phyloP scores from a whole-genome alignment of 2,329 filamentous ascomycete species.

The Diplodia corticola region DNA sequence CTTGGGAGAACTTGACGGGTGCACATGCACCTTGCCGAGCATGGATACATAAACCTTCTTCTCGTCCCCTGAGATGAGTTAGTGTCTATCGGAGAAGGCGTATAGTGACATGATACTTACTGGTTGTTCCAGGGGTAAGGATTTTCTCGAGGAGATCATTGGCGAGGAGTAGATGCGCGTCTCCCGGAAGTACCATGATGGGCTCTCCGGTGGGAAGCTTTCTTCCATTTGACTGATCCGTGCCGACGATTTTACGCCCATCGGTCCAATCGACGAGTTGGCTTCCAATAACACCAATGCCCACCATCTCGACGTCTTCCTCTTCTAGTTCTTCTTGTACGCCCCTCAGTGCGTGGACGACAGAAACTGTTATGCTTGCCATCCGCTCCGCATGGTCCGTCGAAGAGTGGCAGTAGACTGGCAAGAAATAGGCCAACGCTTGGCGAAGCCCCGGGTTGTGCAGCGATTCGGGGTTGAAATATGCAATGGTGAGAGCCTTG shows the following conservation, averaged over 20 bases:
- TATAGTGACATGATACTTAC: conserved; percentile 49
- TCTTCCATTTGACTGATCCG: conserved; percentile 50
- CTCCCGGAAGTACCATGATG: conserved; percentile 64
- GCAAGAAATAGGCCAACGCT: conserved; percentile 88
- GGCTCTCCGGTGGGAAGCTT: conserved; percentile 48
- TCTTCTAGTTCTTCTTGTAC: conserved; percentile 67
- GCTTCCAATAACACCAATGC: conserved; percentile 73
- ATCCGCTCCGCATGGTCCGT: conserved; percentile 81
- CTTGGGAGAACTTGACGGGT: conserved; percentile 56
- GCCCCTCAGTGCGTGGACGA: conserved; percentile 68
- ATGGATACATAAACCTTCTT: conserved; percentile 78
- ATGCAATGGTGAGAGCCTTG: conserved; percentile 78
- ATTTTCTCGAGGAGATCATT: conserved; percentile 75
- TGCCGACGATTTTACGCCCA: conserved; percentile 71
- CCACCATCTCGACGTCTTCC: conserved; percentile 73
- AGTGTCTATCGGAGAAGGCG: conserved; percentile 25
- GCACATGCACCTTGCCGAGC: conserved; percentile 79
- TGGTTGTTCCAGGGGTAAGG: conserved; percentile 61
- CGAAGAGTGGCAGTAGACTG: conserved; percentile 87
- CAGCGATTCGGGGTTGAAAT: conserved; percentile 83
- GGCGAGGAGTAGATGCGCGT: conserved; percentile 79
- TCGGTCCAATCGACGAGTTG: conserved; percentile 95
- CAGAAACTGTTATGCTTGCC: conserved; percentile 70
- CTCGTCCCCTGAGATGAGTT: conserved; percentile 68
- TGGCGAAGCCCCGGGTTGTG: conserved; percentile 82